Base-by-base conservation (phyloP, 2,329 filamentous ascomycete genomes). In the Davidsoniella eucalypti region DNA sequence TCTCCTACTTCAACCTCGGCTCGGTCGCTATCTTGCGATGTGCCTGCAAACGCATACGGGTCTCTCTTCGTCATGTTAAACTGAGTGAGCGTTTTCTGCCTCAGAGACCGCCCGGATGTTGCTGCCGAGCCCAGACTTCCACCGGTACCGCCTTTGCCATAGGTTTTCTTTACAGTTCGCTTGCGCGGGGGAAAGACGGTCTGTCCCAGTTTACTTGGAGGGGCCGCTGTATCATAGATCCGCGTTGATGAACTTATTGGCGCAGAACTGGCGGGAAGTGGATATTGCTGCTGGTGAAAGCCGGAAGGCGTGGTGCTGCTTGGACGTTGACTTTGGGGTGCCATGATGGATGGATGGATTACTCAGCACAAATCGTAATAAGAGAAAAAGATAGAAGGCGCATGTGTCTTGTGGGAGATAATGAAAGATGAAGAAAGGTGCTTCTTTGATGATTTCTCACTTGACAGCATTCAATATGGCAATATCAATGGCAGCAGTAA, bases 51-150 rank as follows among this genome's bases (percentile, higher is more conserved):
- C 2, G 37, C 33, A 25, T 44, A 26, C 8, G 17, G n/a, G 29
- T 41, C 23, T 5, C n/a, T 14, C n/a, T 25, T 17, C 18, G 44
- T n/a, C 14, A 36, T 17, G 4, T 26, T 16, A 36, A 49, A 63
- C 55, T 69, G 67, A 4, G 67, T 69, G 18, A 69, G 55, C 1
- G 67, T 69, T 57, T 67, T 64, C 57, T 69, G 67, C 52, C 60
- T 61, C 42, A 66, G 50, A 0, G 55, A 55, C 10, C 23, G 47
- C 10, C 21, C 45, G 3, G 3, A 16, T 6, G n/a, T 14, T 12
- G 12, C 4, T 33, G 29, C 29, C 7, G 29, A 33, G 4, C 12
- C 12, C 12, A 9, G 12, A 10, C 44, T 14, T 17, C 17, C 3
- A 33, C 37, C 18, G 23, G 12, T 14, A 51, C 36, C n/a, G 42